Evolutionary conservation across 305 asterid genomes (phyloP).

Genomic region (Fraxinus floribunda): DNA sequence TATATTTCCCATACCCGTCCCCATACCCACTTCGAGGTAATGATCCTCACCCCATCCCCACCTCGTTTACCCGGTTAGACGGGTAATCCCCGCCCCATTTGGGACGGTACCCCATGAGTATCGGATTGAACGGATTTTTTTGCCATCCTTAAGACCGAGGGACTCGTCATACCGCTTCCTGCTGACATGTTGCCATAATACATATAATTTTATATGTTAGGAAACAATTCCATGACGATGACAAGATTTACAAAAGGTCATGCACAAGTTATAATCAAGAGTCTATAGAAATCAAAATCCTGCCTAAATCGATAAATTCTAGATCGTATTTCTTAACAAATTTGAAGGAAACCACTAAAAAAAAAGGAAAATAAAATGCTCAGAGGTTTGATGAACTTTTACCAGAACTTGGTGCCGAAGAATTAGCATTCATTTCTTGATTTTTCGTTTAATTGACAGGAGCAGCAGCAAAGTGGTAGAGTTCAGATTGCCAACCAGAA

Average conservation of each 20-base stretch:
- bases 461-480: conserved; percentile 70
- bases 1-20: too few species aligned
- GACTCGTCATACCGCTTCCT: neutral
- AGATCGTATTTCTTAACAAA: neutral
- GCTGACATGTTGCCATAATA: neutral
- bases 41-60: too few species aligned
- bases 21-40: too few species aligned
- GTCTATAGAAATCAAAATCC: neutral
- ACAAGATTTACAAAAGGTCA: neutral
- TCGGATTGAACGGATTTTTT: too few species aligned
- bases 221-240: too few species aligned
- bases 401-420: neutral
- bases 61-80: too few species aligned
- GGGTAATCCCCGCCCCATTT: too few species aligned
- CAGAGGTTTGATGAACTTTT: neutral
- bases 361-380: neutral
- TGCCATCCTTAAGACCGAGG: neutral
- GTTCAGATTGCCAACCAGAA: conserved; percentile 76
- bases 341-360: neutral
- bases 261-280: neutral
- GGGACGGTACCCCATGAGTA: too few species aligned
- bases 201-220: neutral
- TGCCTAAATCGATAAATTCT: neutral
- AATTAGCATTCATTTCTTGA: conserved; percentile 19
- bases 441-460: conserved; percentile 43